Evolutionary conservation across 2,329 filamentous ascomycete species (phyloP).

Genomic region (Botrytis byssoidea): DNA sequence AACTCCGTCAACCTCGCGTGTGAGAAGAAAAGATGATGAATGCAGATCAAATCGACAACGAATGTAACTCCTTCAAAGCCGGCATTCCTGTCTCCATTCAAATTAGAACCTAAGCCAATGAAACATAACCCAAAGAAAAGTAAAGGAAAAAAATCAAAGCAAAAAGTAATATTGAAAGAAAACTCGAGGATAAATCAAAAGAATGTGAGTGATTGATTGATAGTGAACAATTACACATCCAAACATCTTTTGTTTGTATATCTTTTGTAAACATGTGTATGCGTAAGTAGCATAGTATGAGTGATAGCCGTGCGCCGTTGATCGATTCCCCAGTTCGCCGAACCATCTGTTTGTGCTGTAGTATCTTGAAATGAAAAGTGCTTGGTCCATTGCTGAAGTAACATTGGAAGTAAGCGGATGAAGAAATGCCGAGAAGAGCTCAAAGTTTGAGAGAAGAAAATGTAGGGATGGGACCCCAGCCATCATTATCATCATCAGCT

Average conservation of each 20-base stretch:
- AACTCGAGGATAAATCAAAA: neutral
- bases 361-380: neutral
- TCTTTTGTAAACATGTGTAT: constrained; percentile 7
- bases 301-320: neutral
- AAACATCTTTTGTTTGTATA: constrained; percentile 1
- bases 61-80: neutral
- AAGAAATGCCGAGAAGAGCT: neutral
- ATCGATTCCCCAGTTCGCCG: neutral
- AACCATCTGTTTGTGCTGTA: neutral
- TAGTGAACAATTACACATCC: neutral
- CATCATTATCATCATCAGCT: neutral
- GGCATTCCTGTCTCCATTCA: neutral
- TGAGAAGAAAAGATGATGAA: neutral
- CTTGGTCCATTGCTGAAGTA: neutral
- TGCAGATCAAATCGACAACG: neutral
- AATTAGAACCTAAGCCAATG: neutral
- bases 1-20: neutral
- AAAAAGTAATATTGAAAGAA: neutral
- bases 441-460: constrained; percentile 4
- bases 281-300: neutral
- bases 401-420: neutral
- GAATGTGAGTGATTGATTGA: neutral
- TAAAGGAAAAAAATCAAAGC: neutral
- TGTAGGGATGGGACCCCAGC: constrained; percentile 6
- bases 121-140: neutral